phyloP scores from a whole-genome alignment of 1,284 basidiomycete species.

The Cryptococcus amylolentus region DNA sequence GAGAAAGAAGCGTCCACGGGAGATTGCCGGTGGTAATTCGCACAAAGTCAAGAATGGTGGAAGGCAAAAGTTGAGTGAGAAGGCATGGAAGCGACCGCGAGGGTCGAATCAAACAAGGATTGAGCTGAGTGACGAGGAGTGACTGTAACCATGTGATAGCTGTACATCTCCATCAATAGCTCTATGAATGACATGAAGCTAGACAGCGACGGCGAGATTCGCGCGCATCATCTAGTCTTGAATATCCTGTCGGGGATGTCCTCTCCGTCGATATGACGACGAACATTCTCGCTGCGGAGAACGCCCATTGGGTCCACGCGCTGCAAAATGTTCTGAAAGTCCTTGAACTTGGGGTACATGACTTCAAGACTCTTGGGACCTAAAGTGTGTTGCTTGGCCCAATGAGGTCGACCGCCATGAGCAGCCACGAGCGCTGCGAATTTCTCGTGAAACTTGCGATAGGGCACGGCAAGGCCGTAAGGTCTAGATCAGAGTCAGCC shows the following conservation, averaged over 20 bases:
- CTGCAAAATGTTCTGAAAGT: conserved; percentile 69
- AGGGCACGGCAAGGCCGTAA: conserved; percentile 83
- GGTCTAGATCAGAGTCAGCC: conserved; percentile 58
- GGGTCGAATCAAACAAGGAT: no score
- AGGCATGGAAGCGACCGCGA: no score
- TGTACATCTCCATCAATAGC: no score
- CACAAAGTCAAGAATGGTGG: conserved; percentile 1
- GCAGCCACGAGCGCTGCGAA: conserved; percentile 73
- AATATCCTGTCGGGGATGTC: conserved; percentile 39
- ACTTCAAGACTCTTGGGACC: conserved; percentile 62
- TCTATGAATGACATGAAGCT: no score
- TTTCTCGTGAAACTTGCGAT: conserved; percentile 70
- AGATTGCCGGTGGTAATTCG: conserved; percentile 4
- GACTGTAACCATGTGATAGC: no score
- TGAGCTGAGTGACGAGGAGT: no score
- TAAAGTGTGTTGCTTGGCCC: conserved; percentile 89
- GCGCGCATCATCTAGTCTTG: conserved; percentile 14
- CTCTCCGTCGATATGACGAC: conserved; percentile 54
- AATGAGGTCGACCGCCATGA: conserved; percentile 85
- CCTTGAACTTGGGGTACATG: conserved; percentile 78
- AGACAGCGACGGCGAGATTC: no score
- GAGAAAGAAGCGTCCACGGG: background rate
- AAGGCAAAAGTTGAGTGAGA: background rate
- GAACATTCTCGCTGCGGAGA: conserved; percentile 59
- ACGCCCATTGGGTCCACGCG: conserved; percentile 74